Conservation (phyloP, 1,139 yeast genomes). For the Hansenula anomala region DNA sequence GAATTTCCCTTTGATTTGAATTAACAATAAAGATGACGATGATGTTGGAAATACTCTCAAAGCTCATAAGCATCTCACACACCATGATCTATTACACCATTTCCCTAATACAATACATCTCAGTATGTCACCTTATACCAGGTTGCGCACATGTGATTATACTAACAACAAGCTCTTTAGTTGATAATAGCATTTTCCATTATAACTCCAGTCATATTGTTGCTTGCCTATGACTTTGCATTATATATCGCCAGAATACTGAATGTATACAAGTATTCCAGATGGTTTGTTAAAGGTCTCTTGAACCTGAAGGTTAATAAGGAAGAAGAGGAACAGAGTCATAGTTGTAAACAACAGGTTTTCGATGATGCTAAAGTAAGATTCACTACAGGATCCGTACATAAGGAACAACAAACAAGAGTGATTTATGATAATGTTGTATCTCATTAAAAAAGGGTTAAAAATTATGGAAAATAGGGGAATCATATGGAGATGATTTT, state of each 20-base stretch:
- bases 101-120: neutral
- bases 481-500: too few relatives aligned
- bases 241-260: conserved; percentile 5
- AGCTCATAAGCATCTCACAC: neutral
- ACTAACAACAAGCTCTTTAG: neutral
- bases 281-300: conserved; percentile 1
- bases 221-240: conserved; percentile 6
- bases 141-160: too few relatives aligned
- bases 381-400: conserved; percentile 1
- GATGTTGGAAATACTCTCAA: too few relatives aligned
- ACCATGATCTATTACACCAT: conserved; percentile 1
- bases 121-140: neutral
- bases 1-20: too few relatives aligned
- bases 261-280: conserved; percentile 3
- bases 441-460: conserved; percentile 1
- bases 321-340: neutral
- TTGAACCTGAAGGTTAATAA: conserved; percentile 4
- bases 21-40: neutral
- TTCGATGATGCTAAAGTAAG: conserved; percentile 2
- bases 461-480: neutral
- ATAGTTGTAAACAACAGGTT: too few relatives aligned
- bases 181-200: conserved; percentile 3
- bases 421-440: conserved; percentile 9
- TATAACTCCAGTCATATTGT: conserved; percentile 4
- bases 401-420: neutral